Percentiles rank a stretch among this genome's conserved stretches.
Evolutionary conservation across 2,329 filamentous ascomycete species (phyloP).

Genomic region (Diaporthe ampelina): DNA sequence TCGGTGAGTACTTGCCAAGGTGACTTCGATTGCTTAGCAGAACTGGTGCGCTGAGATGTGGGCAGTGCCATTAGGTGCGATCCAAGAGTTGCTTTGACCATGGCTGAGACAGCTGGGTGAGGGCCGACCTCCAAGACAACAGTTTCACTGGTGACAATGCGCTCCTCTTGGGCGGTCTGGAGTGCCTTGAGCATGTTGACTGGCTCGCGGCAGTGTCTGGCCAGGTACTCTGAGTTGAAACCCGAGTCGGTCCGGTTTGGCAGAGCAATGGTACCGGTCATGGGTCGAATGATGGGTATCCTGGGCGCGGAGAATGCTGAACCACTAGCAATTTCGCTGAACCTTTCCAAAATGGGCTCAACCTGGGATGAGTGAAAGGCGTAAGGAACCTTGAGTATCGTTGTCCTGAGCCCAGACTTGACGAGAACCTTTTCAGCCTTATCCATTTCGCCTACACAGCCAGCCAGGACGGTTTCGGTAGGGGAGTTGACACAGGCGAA

Average conservation of each 20-base stretch:
- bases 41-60: slow-evolving; percentile 67
- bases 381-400: slow-evolving; percentile 63
- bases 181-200: slow-evolving; percentile 78
- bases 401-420: slow-evolving; percentile 55
- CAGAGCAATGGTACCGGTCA: slow-evolving; percentile 72
- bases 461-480: slow-evolving; percentile 78
- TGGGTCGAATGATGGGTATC: slow-evolving; percentile 77
- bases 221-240: slow-evolving; percentile 74
- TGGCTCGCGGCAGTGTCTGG: slow-evolving; percentile 74
- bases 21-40: slow-evolving; percentile 71
- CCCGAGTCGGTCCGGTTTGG: slow-evolving; percentile 53
- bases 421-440: slow-evolving; percentile 56
- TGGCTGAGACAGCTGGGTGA: slow-evolving; percentile 76
- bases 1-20: slow-evolving; percentile 51
- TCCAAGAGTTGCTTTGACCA: slow-evolving; percentile 76
- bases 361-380: slow-evolving; percentile 69
- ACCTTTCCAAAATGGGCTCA: slow-evolving; percentile 68
- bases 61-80: slow-evolving; percentile 66
- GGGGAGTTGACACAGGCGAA: slow-evolving; percentile 83
- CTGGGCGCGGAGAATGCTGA: slow-evolving; percentile 59
- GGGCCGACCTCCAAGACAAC: slow-evolving; percentile 82
- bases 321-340: slow-evolving; percentile 60
- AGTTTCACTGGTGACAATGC: slow-evolving; percentile 73
- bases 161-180: slow-evolving; percentile 67
- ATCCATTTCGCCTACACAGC: slow-evolving; percentile 56